Conservation (phyloP, 371 early-diverging fungal genomes). For the Thermomucor indicae-seudaticae region DNA sequence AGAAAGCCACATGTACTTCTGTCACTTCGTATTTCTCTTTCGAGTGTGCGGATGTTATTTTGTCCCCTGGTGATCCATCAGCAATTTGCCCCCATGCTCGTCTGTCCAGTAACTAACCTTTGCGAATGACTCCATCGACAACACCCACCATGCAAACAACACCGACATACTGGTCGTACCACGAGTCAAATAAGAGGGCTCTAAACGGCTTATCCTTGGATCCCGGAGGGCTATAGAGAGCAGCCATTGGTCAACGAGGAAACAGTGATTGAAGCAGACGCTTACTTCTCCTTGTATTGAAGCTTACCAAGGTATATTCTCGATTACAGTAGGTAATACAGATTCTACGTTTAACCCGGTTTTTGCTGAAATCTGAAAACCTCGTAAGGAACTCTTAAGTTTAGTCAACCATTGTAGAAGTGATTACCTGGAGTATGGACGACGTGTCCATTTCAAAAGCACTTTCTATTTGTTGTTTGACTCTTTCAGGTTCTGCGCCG, state of each 20-base stretch:
- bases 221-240: constrained; percentile 50
- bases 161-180: constrained; percentile 95
- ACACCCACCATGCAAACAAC: constrained; percentile 92
- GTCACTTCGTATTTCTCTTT: constrained; percentile 80
- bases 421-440: constrained; percentile 34
- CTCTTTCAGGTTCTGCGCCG: constrained; percentile 79
- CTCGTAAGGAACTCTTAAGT: not conserved
- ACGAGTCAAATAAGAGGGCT: constrained; percentile 91
- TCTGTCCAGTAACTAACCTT: constrained; percentile 40
- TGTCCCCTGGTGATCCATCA: constrained; percentile 61
- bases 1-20: constrained; percentile 39
- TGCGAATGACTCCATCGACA: constrained; percentile 76
- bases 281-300: no score
- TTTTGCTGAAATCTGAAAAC: constrained; percentile 83
- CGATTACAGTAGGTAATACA: constrained; percentile 76
- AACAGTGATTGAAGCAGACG: not conserved
- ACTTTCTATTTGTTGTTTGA: constrained; percentile 75
- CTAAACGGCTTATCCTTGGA: constrained; percentile 65
- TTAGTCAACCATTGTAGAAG: not conserved
- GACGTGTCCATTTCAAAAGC: constrained; percentile 82
- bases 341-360: constrained; percentile 76
- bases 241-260: not conserved
- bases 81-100: not conserved
- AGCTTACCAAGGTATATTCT: constrained; percentile 68
- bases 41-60: constrained; percentile 74